Conservation (phyloP, 108 stramenopile genomes). For the Cyclostephanos invisitatus region DNA sequence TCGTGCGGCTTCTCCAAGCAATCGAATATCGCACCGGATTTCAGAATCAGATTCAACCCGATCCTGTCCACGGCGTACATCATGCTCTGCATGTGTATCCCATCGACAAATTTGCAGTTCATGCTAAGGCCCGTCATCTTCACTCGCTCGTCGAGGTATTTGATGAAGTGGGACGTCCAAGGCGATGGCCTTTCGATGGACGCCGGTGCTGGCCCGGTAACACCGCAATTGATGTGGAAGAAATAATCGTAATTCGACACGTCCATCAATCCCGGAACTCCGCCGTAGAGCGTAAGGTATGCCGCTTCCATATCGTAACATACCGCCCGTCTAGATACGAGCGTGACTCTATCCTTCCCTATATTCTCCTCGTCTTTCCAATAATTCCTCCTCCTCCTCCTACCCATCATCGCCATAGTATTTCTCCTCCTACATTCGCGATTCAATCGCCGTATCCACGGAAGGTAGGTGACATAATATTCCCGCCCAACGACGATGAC, state of each 20-base stretch:
- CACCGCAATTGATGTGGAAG: constrained; percentile 32
- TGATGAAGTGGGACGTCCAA: constrained; percentile 18
- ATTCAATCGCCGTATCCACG: background rate
- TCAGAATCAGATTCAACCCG: constrained; percentile 10
- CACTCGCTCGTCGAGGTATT: constrained; percentile 17
- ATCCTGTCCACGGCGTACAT: constrained; percentile 24
- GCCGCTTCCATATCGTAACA: constrained; percentile 39
- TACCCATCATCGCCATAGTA: no score
- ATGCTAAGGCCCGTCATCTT: constrained; percentile 28
- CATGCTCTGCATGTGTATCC: constrained; percentile 30
- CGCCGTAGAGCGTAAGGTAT: background rate
- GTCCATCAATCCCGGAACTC: constrained; percentile 9
- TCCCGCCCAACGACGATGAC: constrained; percentile 12
- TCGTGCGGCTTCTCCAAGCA: background rate
- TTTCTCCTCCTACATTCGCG: background rate
- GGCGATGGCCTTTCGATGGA: background rate
- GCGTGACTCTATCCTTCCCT: background rate
- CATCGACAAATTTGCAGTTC: constrained; percentile 17
- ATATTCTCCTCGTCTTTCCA: background rate
- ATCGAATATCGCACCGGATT: constrained; percentile 24
- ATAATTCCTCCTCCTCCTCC: background rate
- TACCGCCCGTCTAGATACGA: constrained; percentile 4
- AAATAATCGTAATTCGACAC: constrained; percentile 30
- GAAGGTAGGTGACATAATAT: background rate
- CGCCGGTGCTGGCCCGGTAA: constrained; percentile 13